These are phyloP conservation scores for Lipomyces spencermartinsiae DNA, from an alignment of 805 yeast species.

Conservation along the genomic window DNA sequence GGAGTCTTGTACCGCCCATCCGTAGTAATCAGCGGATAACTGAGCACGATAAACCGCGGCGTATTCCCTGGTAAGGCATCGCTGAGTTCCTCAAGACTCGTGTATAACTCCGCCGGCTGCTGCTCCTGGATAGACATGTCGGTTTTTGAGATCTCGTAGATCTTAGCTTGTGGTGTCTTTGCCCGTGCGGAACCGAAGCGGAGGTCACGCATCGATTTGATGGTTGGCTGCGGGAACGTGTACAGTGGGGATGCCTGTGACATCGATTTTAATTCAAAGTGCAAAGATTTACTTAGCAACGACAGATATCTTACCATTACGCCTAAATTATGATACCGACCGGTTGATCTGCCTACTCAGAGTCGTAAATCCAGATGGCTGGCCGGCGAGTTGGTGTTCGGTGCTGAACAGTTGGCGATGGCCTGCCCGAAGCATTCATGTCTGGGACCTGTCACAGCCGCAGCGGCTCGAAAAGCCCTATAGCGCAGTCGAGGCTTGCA, in stretches of 20 bases:
- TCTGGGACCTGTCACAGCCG: neutral
- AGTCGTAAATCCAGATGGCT: too few species aligned
- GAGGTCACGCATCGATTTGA: constrained; percentile 33
- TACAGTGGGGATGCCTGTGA: constrained; percentile 26
- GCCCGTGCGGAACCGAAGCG: constrained; percentile 36
- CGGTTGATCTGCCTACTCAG: neutral
- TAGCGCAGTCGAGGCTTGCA: neutral
- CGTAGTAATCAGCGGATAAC: constrained; percentile 69
- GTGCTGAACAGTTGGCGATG: too few species aligned
- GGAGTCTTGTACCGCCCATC: constrained; percentile 82
- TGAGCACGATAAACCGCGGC: constrained; percentile 76
- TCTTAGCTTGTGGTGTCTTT: constrained; percentile 26
- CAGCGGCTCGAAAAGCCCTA: neutral
- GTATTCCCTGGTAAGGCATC: constrained; percentile 83
- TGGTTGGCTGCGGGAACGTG: constrained; percentile 29
- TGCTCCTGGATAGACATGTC: constrained; percentile 23
- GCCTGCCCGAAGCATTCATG: too few species aligned
- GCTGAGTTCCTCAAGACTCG: constrained; percentile 62
- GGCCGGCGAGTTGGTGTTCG: too few species aligned
- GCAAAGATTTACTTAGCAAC: neutral
- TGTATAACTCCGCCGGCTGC: constrained; percentile 26
- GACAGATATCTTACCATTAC: neutral
- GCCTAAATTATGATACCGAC: neutral
- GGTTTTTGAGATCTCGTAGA: constrained; percentile 29
- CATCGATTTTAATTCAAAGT: neutral